Evolutionary conservation across 192 early-diverging fungal genomes (phyloP).

Genomic region (Backusella tarrabulga): DNA sequence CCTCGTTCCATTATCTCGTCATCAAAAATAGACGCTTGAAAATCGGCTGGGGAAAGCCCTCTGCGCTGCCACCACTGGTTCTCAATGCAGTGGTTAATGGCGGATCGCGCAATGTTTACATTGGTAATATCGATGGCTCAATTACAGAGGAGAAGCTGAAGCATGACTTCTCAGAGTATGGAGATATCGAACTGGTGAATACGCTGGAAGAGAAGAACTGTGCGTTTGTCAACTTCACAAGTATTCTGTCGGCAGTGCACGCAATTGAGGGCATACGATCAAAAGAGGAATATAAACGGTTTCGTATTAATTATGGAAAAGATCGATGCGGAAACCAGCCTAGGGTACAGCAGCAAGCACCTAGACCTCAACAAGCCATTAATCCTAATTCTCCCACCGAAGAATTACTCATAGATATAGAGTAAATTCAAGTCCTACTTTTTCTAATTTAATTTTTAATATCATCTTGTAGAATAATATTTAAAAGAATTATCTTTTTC

Average conservation of each 20-base stretch:
- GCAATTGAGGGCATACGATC: slow-evolving; percentile 70
- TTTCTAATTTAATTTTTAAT: background rate
- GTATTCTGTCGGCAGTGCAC: slow-evolving; percentile 69
- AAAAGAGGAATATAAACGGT: slow-evolving; percentile 59
- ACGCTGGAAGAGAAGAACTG: slow-evolving; percentile 80
- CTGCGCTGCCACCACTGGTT: slow-evolving; percentile 50
- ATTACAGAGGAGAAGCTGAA: slow-evolving; percentile 70
- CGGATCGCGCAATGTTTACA: slow-evolving; percentile 82
- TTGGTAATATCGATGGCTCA: slow-evolving; percentile 64
- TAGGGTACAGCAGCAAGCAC: slow-evolving; percentile 28
- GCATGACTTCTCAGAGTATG: slow-evolving; percentile 76
- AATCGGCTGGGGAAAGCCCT: slow-evolving; percentile 79
- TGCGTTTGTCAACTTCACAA: slow-evolving; percentile 85
- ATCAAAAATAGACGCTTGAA: slow-evolving; percentile 76
- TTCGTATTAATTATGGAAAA: slow-evolving; percentile 79
- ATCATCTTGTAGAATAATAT: background rate
- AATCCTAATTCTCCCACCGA: background rate
- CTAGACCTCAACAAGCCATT: background rate
- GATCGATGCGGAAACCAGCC: slow-evolving; percentile 85
- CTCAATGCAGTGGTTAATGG: slow-evolving; percentile 55
- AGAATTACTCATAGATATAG: background rate
- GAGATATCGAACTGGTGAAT: slow-evolving; percentile 88
- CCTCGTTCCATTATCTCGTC: slow-evolving; percentile 57
- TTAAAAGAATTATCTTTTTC: background rate
- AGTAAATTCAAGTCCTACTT: background rate